Conservation (phyloP, 2,329 filamentous ascomycete species). For the Talaromyces sp. region DNA sequence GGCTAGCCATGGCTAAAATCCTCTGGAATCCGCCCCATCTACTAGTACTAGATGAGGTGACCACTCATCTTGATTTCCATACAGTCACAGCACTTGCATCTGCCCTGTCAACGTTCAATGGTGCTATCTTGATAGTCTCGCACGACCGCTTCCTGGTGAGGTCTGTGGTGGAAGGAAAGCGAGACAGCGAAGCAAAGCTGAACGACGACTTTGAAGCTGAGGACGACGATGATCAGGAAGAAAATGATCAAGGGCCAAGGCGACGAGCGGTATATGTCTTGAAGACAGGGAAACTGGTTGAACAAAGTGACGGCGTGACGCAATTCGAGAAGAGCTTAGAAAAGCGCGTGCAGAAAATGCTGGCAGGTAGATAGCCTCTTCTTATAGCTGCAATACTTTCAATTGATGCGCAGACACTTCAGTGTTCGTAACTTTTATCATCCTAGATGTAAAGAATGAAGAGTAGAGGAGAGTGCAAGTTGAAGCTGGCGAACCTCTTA, state of each 20-base stretch:
- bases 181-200: constrained; percentile 31
- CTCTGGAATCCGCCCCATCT: constrained; percentile 65
- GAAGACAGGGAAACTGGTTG: constrained; percentile 50
- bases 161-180: constrained; percentile 61
- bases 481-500: background rate
- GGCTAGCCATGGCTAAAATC: constrained; percentile 62
- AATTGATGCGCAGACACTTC: background rate
- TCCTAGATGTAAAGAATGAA: background rate
- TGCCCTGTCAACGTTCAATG: constrained; percentile 62
- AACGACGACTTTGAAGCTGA: constrained; percentile 42
- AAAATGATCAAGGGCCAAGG: constrained; percentile 30
- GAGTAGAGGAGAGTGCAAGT: too few relatives aligned
- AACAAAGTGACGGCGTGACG: constrained; percentile 55
- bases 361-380: constrained; percentile 10
- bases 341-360: constrained; percentile 49
- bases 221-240: constrained; percentile 38
- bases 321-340: constrained; percentile 61
- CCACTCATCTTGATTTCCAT: constrained; percentile 78
- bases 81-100: constrained; percentile 66
- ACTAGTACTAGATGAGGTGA: constrained; percentile 73
- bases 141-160: constrained; percentile 80
- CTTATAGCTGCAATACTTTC: background rate
- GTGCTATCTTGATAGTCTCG: constrained; percentile 69
- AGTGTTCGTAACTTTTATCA: background rate
- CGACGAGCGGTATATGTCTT: constrained; percentile 57